Percentiles rank a stretch among this genome's conserved stretches.
phyloP scores from a whole-genome alignment of 2,329 filamentous ascomycete genomes.

The Botrytis fabae region DNA sequence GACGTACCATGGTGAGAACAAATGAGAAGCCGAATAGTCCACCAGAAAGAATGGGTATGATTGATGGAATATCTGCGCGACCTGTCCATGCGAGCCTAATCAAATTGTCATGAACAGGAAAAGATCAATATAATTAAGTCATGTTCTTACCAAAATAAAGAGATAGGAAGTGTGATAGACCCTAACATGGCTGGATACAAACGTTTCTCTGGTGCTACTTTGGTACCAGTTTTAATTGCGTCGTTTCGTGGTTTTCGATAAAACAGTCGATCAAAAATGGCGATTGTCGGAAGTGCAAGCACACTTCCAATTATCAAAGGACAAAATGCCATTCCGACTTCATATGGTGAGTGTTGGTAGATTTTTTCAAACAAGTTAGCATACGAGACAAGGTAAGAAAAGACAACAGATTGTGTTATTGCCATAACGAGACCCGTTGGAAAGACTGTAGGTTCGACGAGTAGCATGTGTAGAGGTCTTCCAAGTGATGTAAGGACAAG shows the following conservation, averaged over 20 bases:
- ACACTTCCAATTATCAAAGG: constrained; percentile 22
- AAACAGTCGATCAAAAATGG: constrained; percentile 12
- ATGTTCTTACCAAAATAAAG: constrained; percentile 42
- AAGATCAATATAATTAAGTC: rapidly evolving
- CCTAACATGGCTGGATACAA: constrained; percentile 58
- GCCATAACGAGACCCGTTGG: constrained; percentile 21
- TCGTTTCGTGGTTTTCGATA: constrained; percentile 13
- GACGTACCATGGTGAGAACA: constrained; percentile 55
- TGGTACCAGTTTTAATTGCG: not conserved
- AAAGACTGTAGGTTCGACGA: constrained; percentile 25
- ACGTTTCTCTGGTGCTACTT: constrained; percentile 53
- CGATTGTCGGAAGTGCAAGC: constrained; percentile 13
- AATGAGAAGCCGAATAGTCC: constrained; percentile 58
- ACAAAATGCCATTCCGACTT: constrained; percentile 25
- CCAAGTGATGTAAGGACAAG: constrained; percentile 22
- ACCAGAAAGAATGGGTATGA: constrained; percentile 36
- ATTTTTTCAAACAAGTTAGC: constrained; percentile 23
- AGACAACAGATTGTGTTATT: constrained; percentile 26
- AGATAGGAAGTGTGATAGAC: constrained; percentile 34
- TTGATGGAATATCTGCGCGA: constrained; percentile 33
- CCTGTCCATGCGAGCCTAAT: constrained; percentile 32
- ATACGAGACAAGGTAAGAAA: constrained; percentile 25
- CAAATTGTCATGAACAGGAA: not conserved
- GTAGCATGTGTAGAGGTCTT: constrained; percentile 26
- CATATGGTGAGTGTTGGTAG: constrained; percentile 23